A percentile compares a stretch with the other conserved stretches of the same genome.
Evolutionary conservation across 192 early-diverging fungal genomes (phyloP).

Genomic region (Umbelopsis vinacea): DNA sequence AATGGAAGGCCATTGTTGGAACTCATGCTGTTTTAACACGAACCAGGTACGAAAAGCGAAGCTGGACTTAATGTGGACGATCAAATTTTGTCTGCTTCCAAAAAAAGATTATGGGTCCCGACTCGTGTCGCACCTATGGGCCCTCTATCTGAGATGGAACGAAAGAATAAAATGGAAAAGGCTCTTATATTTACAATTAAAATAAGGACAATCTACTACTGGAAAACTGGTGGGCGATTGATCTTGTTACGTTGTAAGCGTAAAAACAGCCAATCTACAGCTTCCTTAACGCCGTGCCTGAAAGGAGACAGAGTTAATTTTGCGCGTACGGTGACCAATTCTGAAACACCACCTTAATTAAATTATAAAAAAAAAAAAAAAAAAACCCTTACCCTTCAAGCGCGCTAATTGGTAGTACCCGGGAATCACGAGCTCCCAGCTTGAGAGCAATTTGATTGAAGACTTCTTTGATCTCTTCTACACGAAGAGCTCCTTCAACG

Average conservation of each 20-base stretch:
- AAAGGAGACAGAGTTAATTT: background rate
- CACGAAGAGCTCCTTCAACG: conserved; percentile 61
- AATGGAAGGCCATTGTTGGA: background rate
- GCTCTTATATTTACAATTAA: conserved; percentile 6
- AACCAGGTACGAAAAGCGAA: background rate
- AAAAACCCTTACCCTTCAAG: conserved; percentile 70
- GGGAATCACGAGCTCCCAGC: conserved; percentile 85
- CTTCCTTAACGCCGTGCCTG: conserved; percentile 82
- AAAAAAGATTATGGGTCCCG: conserved; percentile 19
- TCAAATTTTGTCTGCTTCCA: conserved; percentile 16
- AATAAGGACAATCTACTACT: conserved; percentile 32
- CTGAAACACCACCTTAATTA: background rate
- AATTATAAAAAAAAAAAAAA: too few relatives aligned
- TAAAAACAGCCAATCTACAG: conserved; percentile 90
- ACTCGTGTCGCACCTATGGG: background rate
- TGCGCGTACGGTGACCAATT: background rate
- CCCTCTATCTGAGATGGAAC: too few relatives aligned
- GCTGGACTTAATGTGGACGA: background rate
- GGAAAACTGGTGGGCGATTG: conserved; percentile 78
- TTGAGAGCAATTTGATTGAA: conserved; percentile 87
- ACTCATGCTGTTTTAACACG: conserved; percentile 4
- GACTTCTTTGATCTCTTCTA: conserved; percentile 89
- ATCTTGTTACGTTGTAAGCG: conserved; percentile 83
- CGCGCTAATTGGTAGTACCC: conserved; percentile 83
- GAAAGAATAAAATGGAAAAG: background rate